Base-by-base conservation (phyloP, 441 rosid genomes). In the Daphne laureola region DNA sequence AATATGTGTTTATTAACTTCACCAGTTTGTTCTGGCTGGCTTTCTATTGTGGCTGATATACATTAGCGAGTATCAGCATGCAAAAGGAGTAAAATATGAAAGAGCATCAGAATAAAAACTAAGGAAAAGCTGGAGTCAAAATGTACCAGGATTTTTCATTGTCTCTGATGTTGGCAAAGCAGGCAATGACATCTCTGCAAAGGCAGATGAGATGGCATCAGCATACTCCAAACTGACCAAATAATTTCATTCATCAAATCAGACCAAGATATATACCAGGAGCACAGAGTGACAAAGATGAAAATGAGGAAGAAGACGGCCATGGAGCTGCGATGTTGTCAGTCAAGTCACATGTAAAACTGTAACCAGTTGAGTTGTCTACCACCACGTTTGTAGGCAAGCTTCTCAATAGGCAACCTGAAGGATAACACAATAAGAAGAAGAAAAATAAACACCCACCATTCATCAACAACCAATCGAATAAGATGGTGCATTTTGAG, bases 321-420 rank as follows among this genome's bases (percentile, higher is more conserved):
- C 98, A 92, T 41, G 98, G 98, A 41, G 98, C 97, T 17, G 72
- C 94, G 54, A 86, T 89, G 68, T 92, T 92, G 72, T 92, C 98
- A 43, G 85, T 82, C 74, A 92, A 69, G 75, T 92, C 98, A 59
- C 97, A 92, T 12, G 94, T 83, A 77, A 92, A 86, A 62, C 96
- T 84, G 80, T 73, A 84, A 45, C 97, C 98, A 25, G 97, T 82
- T 45, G 79, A 57, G 69, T 84, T 92, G 74, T 92, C 98, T 66
- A 82, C 72, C 59, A 83, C 66, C 70, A 92, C 72, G 75, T 89
- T 92, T 51, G 90, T 74, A 25, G 94, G 95, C 68, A 59, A 78
- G 80, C 97, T 92, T 56, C 92, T 78, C 8, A 89, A 92, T 27
- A 92, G 83, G 78, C 98, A 92, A 46, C 98, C 96, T 80, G 59